Base-by-base conservation (phyloP, 306 rosid genomes). In the Lathyrus sativus region DNA sequence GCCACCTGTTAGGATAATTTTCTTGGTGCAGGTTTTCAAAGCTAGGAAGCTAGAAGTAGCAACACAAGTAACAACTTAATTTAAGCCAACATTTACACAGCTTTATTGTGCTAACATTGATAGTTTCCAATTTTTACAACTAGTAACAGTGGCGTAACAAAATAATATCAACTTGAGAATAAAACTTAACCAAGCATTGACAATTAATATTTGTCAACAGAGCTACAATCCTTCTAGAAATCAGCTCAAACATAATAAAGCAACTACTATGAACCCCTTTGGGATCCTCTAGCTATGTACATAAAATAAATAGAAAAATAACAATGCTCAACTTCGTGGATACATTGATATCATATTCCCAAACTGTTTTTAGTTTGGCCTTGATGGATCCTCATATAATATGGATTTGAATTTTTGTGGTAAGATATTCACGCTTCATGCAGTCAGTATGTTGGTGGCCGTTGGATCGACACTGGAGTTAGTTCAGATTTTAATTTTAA, bases 201-300 rank as follows among this genome's bases (percentile, higher is more conserved):
- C 35, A 69, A 75, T 14, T 11, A 76, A 76, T 50, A 70, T 14
- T 72, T 72, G 46, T 68, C 59, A 41, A 57, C 14, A 37, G 48
- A 38, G 50, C 55, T 50, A 74, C 38, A 45, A 68, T 62, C 45
- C 35, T 58, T 65, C 83, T 62, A 62, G 68, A 62, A 62, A 54
- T 67, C 55, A 67, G 55, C 82, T 68, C 66, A 64, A 71, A 74
- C 58, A 71, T 14, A 51, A 75, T 33, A 74, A 59, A 78, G 65
- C 67, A 76, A 26, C 77, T 66, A 44, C 54, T 82, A 72, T 44
- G 70, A 79, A 69, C 84, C 87, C 85, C 79, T 75, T 83, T 29
- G 79, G 88, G 90, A 59, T 31, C 15, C 71, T 67, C 86, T 79
- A 79, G 68, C 71, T 84, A 64, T 90, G 83, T 84, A 87, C 95